Evolutionary conservation across 2,329 filamentous ascomycete genomes (phyloP).

Genomic region (Epichloe coenophiala): DNA sequence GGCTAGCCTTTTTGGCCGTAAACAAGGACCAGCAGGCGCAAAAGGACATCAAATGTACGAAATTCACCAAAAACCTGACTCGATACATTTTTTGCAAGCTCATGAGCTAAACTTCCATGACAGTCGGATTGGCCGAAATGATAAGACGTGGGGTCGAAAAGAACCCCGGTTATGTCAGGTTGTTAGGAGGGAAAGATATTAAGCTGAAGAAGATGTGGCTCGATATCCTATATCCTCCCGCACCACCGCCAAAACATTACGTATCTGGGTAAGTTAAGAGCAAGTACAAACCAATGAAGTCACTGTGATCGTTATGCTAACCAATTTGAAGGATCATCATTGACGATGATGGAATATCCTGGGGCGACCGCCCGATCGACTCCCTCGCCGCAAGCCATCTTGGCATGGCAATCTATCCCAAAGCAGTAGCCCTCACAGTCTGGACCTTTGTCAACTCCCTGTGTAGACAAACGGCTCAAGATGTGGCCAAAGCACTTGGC

Average conservation of each 20-base stretch:
- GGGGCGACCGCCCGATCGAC: slow-evolving; percentile 35
- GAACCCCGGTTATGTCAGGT: slow-evolving; percentile 26
- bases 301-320: slow-evolving; percentile 3
- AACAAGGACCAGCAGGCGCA: slow-evolving; percentile 37
- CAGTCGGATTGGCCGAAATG: slow-evolving; percentile 20
- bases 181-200: slow-evolving; percentile 33
- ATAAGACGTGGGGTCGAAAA: slow-evolving; percentile 25
- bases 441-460: slow-evolving; percentile 39
- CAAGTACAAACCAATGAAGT: slow-evolving; percentile 7
- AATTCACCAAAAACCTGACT: background rate
- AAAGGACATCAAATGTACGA: slow-evolving; percentile 32
- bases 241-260: slow-evolving; percentile 45
- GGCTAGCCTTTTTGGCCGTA: slow-evolving; percentile 45
- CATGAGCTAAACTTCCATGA: background rate
- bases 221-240: slow-evolving; percentile 44
- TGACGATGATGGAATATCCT: slow-evolving; percentile 33
- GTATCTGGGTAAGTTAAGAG: slow-evolving; percentile 38
- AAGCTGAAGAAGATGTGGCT: slow-evolving; percentile 42
- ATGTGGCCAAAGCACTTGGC: slow-evolving; percentile 33
- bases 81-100: background rate
- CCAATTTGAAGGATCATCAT: slow-evolving; percentile 30
- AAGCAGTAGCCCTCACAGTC: slow-evolving; percentile 33
- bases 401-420: slow-evolving; percentile 39
- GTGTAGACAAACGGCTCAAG: slow-evolving; percentile 28
- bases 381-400: slow-evolving; percentile 30